These are phyloP conservation scores for Colletotrichum tropicale DNA, from an alignment of 2,329 filamentous ascomycete species.

Conservation along the genomic window DNA sequence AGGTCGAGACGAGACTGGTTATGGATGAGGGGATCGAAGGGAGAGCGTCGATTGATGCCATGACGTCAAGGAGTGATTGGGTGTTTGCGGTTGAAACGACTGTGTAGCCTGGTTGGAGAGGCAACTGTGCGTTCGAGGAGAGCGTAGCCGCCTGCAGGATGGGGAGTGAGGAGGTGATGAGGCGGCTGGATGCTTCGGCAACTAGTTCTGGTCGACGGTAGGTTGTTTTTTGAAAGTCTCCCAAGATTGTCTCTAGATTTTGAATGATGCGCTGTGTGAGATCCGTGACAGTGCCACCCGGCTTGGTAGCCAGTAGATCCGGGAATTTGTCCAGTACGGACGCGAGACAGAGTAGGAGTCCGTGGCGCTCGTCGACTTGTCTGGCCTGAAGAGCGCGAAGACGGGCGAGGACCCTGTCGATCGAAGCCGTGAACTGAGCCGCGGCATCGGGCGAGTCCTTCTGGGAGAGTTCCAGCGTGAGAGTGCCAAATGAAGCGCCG, in stretches of 20 bases:
- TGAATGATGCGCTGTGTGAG: constrained; percentile 15
- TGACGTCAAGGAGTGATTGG: not conserved
- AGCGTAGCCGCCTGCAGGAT: constrained; percentile 44
- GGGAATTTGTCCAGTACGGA: constrained; percentile 57
- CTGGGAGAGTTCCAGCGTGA: constrained; percentile 49
- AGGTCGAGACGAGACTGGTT: constrained; percentile 23
- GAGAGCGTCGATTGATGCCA: constrained; percentile 10
- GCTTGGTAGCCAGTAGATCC: constrained; percentile 24
- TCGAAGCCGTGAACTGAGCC: constrained; percentile 33
- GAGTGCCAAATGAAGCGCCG: constrained; percentile 69
- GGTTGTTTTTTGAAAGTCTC: constrained; percentile 42
- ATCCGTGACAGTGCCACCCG: not conserved
- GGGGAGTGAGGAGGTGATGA: constrained; percentile 59
- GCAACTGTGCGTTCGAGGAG: not conserved
- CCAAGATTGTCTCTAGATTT: constrained; percentile 39
- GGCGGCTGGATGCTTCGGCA: constrained; percentile 63
- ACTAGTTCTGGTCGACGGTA: constrained; percentile 69
- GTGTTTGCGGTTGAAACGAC: constrained; percentile 24
- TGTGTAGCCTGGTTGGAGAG: constrained; percentile 8
- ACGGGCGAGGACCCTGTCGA: constrained; percentile 47
- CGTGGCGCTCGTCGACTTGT: constrained; percentile 74
- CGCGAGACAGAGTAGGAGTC: constrained; percentile 66
- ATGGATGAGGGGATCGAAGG: constrained; percentile 12
- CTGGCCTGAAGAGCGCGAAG: constrained; percentile 54
- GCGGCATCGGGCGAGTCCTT: constrained; percentile 20